Percentiles rank a stretch among this genome's conserved stretches.
Conservation (phyloP, 352 stramenopile species). For the Globisporangium nunn region DNA sequence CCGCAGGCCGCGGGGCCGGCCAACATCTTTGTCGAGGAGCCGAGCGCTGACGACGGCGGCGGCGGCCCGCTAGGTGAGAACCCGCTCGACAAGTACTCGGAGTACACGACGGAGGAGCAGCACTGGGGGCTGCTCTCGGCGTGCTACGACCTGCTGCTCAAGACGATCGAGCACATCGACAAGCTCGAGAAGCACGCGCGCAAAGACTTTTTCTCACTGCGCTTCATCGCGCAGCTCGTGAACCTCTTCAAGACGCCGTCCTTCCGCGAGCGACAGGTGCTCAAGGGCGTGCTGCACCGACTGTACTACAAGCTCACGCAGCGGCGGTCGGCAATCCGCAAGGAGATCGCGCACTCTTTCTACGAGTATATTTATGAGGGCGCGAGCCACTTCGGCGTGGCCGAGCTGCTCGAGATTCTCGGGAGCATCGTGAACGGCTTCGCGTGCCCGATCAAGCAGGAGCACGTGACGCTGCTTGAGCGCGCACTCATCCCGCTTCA, state of each 20-base stretch:
- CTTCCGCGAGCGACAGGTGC: slow-evolving; percentile 79
- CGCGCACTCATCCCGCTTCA: slow-evolving; percentile 83
- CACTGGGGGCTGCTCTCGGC: slow-evolving; percentile 73
- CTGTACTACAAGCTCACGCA: slow-evolving; percentile 90
- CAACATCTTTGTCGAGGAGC: slow-evolving; percentile 84
- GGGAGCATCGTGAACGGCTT: slow-evolving; percentile 88
- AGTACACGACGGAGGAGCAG: slow-evolving; percentile 80
- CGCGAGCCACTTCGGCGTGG: slow-evolving; percentile 83
- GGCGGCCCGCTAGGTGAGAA: slow-evolving; percentile 50
- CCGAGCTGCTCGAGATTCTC: slow-evolving; percentile 82
- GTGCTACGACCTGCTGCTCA: slow-evolving; percentile 77
- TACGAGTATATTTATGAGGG: slow-evolving; percentile 93
- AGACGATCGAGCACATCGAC: slow-evolving; percentile 85
- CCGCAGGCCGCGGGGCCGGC: slow-evolving; percentile 41
- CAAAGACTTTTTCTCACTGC: slow-evolving; percentile 80
- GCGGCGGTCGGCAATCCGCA: slow-evolving; percentile 79
- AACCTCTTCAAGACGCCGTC: slow-evolving; percentile 85
- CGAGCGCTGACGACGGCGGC: slow-evolving; percentile 53
- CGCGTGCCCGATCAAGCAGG: slow-evolving; percentile 84
- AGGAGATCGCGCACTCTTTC: slow-evolving; percentile 84
- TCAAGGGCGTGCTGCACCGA: slow-evolving; percentile 82
- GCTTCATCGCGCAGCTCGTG: slow-evolving; percentile 76
- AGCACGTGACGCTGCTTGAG: slow-evolving; percentile 81
- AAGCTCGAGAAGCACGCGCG: slow-evolving; percentile 84
- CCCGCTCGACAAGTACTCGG: slow-evolving; percentile 78